phyloP scores from a whole-genome alignment of 2,329 filamentous ascomycete species.

The Colletotrichum tabaci region DNA sequence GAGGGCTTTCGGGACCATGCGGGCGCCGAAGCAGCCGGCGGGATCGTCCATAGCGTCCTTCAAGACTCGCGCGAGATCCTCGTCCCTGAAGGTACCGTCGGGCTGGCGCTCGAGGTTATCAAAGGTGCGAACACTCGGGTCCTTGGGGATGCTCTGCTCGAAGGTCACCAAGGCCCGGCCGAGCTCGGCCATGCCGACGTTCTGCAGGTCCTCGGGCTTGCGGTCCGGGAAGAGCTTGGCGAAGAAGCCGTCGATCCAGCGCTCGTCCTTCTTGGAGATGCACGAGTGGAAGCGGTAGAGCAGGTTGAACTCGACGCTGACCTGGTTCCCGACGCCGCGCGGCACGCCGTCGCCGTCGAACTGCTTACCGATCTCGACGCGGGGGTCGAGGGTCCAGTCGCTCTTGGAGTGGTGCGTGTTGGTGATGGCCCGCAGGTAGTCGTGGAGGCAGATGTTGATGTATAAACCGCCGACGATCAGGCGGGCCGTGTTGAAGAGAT shows the following conservation, averaged over 20 bases:
- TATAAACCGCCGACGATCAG: conserved; percentile 82
- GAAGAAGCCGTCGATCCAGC: conserved; percentile 72
- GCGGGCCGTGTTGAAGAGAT: conserved; percentile 84
- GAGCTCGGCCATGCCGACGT: conserved; percentile 56
- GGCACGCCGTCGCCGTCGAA: conserved; percentile 62
- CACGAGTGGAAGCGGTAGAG: conserved; percentile 77
- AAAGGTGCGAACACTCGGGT: conserved; percentile 65
- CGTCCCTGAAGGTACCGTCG: conserved; percentile 69
- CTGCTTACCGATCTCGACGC: conserved; percentile 68
- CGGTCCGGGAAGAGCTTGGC: conserved; percentile 58
- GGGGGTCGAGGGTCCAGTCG: conserved; percentile 75
- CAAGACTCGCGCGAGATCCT: conserved; percentile 70
- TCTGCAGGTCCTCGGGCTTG: conserved; percentile 50
- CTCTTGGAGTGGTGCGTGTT: conserved; percentile 72
- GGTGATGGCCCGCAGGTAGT: conserved; percentile 74
- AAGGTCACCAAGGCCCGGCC: conserved; percentile 48
- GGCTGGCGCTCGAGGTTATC: conserved; percentile 61
- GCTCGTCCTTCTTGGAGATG: conserved; percentile 72
- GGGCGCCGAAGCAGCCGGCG: conserved; percentile 71
- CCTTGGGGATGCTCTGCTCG: conserved; percentile 56
- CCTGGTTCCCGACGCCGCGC: conserved; percentile 75
- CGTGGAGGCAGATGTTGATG: conserved; percentile 79
- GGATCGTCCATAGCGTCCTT: conserved; percentile 72
- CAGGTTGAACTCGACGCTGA: conserved; percentile 78
- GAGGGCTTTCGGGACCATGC: conserved; percentile 71